These are phyloP conservation scores for Chrysanthemum lavandulifolium DNA, from an alignment of 129 eudicot genomes.

Conservation along the genomic window DNA sequence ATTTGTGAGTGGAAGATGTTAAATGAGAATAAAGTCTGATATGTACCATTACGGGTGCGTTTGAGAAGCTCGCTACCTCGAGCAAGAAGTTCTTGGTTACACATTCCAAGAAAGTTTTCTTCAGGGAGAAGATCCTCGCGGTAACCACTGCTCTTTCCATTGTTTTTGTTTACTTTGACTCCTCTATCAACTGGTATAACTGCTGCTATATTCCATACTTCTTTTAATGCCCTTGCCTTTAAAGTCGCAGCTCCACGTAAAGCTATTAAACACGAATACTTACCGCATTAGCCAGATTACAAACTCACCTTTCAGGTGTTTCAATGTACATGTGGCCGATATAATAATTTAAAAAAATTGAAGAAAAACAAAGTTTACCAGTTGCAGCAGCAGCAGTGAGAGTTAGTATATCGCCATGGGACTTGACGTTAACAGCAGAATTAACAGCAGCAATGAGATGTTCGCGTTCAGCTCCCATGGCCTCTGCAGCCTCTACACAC, in stretches of 20 bases:
- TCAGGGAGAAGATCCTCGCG: constrained; percentile 63
- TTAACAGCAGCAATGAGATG: constrained; percentile 85
- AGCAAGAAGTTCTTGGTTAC: constrained; percentile 89
- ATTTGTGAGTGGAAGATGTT: neutral
- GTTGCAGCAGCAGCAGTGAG: constrained; percentile 99
- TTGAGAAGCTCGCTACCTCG: constrained; percentile 89
- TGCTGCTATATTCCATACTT: constrained; percentile 94
- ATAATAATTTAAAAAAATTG: no score
- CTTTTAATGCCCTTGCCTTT: constrained; percentile 92
- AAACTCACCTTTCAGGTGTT: neutral
- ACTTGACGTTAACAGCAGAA: constrained; percentile 88
- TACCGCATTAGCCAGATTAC: neutral
- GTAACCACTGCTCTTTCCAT: constrained; percentile 33
- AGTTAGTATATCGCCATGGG: constrained; percentile 88
- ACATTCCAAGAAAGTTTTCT: constrained; percentile 74
- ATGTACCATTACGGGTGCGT: constrained; percentile 83
- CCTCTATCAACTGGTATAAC: constrained; percentile 83
- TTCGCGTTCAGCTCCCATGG: constrained; percentile 97
- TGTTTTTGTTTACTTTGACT: constrained; percentile 38
- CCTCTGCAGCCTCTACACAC: constrained; percentile 96
- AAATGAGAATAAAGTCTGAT: neutral
- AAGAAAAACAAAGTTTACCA: constrained; percentile 33
- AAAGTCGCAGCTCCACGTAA: constrained; percentile 94
- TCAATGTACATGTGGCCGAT: neutral
- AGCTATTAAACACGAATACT: constrained; percentile 39